Evolutionary conservation across 345 rosid species (phyloP), one percentile per base, ranked within the genome.

Genomic region (Rhizophora apiculata): DNA sequence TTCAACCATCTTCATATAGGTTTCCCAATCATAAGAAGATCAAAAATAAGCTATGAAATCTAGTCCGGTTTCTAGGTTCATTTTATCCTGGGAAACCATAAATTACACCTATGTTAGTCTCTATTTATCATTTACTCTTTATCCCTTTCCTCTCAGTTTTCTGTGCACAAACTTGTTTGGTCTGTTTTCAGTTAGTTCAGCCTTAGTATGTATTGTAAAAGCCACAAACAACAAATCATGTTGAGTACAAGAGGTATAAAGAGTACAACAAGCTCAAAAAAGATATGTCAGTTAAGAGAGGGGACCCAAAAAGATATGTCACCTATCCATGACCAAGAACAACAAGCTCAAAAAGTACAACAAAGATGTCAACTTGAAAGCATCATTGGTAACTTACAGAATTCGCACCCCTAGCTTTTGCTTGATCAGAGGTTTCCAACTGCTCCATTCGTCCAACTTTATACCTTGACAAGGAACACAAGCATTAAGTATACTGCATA

Each of bases 381-480:
- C 72, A 70, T 49, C 52, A 69, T 15, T 51, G 16, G 30, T 60
- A 62, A 77, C 96, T 85, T 81, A 94, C 98, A 72, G 88, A 81
- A 80, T 77, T 91, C 68, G 82, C 76, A 76, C 92, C 92, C 76
- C 88, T 91, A 68, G 90, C 84, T 80, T 89, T 94, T 65, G 91
- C 89, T 82, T 94, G 95, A 68, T 72, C 86, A 65, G 98, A 83
- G 75, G 97, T 89, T 82, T 91, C 93, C 70, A 83, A 72, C 88
- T 94, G 98, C 88, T 94, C 98, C 4, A 94, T 84, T n/a, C 96
- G 75, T 56, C 97, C 98, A 82, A 94, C 98, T 80, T 94, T 91
- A 69, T 82, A 91, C 70, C 98, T 94, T 80, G 76, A 62, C 73
- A 68, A 79, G 65, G 70, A 71, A 52, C 76, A 39, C n/a, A 29